Base-by-base conservation (phyloP, 768 basidiomycete species). In the Boletus rex-veris region DNA sequence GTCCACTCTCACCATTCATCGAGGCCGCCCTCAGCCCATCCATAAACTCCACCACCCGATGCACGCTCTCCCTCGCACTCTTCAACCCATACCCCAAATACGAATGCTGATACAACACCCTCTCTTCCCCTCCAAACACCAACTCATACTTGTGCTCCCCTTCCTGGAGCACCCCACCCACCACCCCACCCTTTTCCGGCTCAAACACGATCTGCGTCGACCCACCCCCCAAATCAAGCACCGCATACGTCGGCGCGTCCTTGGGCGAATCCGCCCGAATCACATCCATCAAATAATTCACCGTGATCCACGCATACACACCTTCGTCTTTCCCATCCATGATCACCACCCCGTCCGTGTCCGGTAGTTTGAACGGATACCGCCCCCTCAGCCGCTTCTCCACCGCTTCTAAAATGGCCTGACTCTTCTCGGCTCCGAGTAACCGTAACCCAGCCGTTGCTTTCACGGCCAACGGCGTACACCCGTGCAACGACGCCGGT, bases 301-400 rank as follows among this genome's bases (percentile, higher is more conserved):
- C 92, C 16, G 96, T 97, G 60, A 98, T 92, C 95, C 96, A 98
- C 28, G 96, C 93, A 67, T 90, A 98, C n/a, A 98, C 92, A 31
- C 92, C 96, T 71, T 98, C 96, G 67, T 98, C 95, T 59, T 85
- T 81, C 7, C 95, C 95, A 58, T 97, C 95, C 95, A 98, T 95
- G 57, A 98, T 85, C 39, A 80, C 82, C 33, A 96, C 92, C 2
- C 81, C 83, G 45, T 84, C 83, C 57, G 75, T 73, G 24, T 79
- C 71, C n/a, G 77, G 74, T 37, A 88, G 57, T 26, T 69, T 74
- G 73, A 98, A 98, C 10, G 86, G 85, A 60, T 86, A 96, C 53
- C 70, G 73, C 3, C 64, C 64, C 57, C 74, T 73, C 53, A 97
- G 59, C 52, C 85, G 74, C 35, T 65, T 59, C 64, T 82, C 76